These are phyloP conservation scores for Guillardia theta DNA, from an alignment of 78 protist species.

Conservation along the genomic window DNA sequence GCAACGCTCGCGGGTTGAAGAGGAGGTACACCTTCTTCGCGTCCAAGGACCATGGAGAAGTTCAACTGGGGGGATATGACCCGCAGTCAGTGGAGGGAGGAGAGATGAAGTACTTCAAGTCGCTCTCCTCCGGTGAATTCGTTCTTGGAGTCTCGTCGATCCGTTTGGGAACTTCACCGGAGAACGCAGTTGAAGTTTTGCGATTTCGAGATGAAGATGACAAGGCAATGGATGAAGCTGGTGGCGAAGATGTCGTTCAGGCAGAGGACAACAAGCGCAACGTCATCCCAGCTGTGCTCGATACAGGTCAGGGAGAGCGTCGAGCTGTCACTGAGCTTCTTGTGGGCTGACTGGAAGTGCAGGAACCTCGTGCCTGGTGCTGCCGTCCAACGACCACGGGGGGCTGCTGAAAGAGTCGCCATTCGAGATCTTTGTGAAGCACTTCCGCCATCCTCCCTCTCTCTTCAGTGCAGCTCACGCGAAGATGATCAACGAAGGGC, in stretches of 20 bases:
- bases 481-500: not conserved
- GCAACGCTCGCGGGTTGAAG: not conserved
- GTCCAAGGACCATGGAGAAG: not conserved
- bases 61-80: slow-evolving; percentile 1
- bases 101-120: not conserved
- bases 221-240: too few species aligned
- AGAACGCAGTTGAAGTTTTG: not conserved
- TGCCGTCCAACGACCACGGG: slow-evolving; percentile 20
- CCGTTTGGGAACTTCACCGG: not conserved
- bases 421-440: not conserved
- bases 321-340: too few species aligned
- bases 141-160: not conserved
- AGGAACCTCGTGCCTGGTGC: slow-evolving; percentile 34
- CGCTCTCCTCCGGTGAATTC: slow-evolving; percentile 12
- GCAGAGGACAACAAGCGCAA: not conserved
- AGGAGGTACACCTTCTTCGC: not conserved
- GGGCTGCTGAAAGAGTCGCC: not conserved
- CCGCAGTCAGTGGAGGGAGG: slow-evolving; percentile 12
- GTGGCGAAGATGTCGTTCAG: not conserved
- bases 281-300: slow-evolving; percentile 2
- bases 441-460: not conserved
- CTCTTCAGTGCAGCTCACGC: not conserved
- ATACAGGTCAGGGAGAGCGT: too few species aligned
- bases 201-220: not conserved
- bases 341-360: too few species aligned